Evolutionary conservation across 2,329 filamentous ascomycete genomes (phyloP), one percentile per base, ranked within the genome.

Genomic region (Hymenotorrendiella dingleyae): DNA sequence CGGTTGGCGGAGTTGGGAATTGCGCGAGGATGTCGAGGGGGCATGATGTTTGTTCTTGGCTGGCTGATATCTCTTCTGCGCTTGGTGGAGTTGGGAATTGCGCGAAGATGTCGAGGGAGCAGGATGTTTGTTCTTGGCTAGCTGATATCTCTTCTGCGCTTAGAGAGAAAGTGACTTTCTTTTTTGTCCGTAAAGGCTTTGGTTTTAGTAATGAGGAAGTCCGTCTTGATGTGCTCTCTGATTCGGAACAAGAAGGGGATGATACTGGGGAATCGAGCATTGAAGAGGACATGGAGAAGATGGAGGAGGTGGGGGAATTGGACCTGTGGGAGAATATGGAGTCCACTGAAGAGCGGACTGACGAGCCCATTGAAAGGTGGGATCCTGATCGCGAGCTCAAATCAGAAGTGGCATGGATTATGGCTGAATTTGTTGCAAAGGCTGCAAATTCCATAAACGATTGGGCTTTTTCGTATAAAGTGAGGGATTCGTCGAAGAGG

Each of bases 161-260:
- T 8, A 41, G 19, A 21, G 44, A 49, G 40, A 60, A 60, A 14
- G 58, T 58, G 19, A 60, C 58, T 38, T 53, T 59, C 45, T 60
- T 60, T 36, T 56, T 35, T 8, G 49, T 37, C 11, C 46, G 45
- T 12, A 53, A 44, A n/a, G 49, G 48, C 22, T 33, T 30, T 1
- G 49, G 48, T 23, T 32, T 40, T 14, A 27, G 21, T 22, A 32
- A 34, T 6, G 32, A 19, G 22, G 36, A 35, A 17, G n/a, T 38
- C 22, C 27, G 33, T 12, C 22, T 16, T 38, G 19, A 19, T 1
- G 20, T 34, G 12, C 23, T 20, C 24, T 43, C 16, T 27, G 34
- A 32, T 38, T 30, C 22, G 30, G 42, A 27, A 23, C 29, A 16
- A 27, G 44, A n/a, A 4, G 36, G 42, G 22, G 45, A 39, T n/a